phyloP scores from a whole-genome alignment of 306 rosid species.

The Pyrus bretschneideri region DNA sequence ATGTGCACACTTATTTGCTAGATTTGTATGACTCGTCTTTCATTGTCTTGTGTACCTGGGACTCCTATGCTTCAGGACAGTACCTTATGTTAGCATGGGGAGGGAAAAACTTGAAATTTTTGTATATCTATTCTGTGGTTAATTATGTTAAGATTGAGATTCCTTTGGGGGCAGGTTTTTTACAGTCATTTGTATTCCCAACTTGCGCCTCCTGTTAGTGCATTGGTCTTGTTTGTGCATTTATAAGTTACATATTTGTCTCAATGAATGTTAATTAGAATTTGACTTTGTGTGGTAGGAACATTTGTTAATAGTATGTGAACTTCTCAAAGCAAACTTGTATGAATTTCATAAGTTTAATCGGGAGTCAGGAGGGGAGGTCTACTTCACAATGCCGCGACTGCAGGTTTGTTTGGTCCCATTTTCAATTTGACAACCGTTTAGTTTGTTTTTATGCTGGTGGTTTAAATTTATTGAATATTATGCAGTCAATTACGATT shows the following conservation, averaged over 20 bases:
- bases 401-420: slow-evolving; percentile 66
- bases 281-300: slow-evolving; percentile 49
- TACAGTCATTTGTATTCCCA: neutral
- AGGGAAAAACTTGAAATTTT: neutral
- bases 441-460: slow-evolving; percentile 6
- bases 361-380: slow-evolving; percentile 98
- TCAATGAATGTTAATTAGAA: neutral
- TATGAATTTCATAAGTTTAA: slow-evolving; percentile 95
- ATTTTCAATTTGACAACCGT: slow-evolving; percentile 9
- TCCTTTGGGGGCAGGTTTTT: neutral
- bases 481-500: slow-evolving; percentile 85
- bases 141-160: neutral
- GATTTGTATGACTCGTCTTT: neutral
- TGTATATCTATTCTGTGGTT: neutral
- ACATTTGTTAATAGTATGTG: slow-evolving; percentile 93
- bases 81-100: neutral
- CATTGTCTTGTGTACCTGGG: neutral
- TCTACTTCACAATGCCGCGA: slow-evolving; percentile 98
- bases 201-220: neutral
- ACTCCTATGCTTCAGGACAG: neutral
- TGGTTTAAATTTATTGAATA: slow-evolving; percentile 7
- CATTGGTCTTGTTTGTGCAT: neutral
- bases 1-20: neutral
- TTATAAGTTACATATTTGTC: neutral
- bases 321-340: slow-evolving; percentile 94